Conservation (phyloP, 495 filamentous ascomycete species). For the Parathielavia hyrcaniae region DNA sequence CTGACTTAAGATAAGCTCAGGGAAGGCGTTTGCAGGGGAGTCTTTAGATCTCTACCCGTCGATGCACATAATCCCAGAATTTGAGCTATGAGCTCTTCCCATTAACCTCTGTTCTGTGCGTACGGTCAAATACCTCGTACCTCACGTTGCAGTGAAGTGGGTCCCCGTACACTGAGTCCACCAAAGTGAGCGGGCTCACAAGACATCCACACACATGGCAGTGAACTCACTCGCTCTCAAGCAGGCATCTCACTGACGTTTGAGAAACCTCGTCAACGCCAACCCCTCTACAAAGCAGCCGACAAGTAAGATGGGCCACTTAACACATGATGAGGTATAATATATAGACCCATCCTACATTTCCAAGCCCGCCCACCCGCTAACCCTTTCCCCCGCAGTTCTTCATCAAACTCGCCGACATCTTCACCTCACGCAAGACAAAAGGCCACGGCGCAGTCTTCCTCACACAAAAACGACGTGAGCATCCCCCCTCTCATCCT, state of each 20-base stretch:
- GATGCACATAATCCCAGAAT: too few relatives aligned
- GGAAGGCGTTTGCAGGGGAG: too few relatives aligned
- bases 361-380: slow-evolving; percentile 9
- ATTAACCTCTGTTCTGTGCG: too few relatives aligned
- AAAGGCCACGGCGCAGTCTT: slow-evolving; percentile 70
- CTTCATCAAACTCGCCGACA: slow-evolving; percentile 67
- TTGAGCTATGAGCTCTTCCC: too few relatives aligned
- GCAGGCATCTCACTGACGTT: background rate
- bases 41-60: too few relatives aligned
- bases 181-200: background rate
- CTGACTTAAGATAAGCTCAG: too few relatives aligned
- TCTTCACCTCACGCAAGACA: slow-evolving; percentile 63
- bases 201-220: background rate
- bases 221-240: slow-evolving; percentile 17
- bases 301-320: slow-evolving; percentile 34
- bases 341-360: background rate
- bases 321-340: slow-evolving; percentile 69
- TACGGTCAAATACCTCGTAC: too few relatives aligned
- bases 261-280: background rate
- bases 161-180: too few relatives aligned
- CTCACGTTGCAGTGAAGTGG: too few relatives aligned
- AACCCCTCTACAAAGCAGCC: background rate
- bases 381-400: slow-evolving; percentile 53
- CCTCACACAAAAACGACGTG: slow-evolving; percentile 80
- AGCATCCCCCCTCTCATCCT: slow-evolving; percentile 9